Evolutionary conservation across 306 rosid species (phyloP).

Genomic region (Rosa lucieae): DNA sequence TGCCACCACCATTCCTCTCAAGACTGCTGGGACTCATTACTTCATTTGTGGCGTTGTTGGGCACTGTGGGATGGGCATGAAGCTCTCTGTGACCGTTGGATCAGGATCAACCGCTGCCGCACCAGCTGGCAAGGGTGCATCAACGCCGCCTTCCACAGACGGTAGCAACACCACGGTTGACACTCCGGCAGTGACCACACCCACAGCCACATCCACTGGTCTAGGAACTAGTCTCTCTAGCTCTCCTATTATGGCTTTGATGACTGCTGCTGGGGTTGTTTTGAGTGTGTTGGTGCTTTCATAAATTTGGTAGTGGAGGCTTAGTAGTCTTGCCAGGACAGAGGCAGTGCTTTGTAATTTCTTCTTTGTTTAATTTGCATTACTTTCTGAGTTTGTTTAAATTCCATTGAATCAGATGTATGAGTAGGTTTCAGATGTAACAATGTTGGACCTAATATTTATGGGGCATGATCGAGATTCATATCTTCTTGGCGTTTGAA

Average conservation of each 20-base stretch:
- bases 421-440: conserved; percentile 1
- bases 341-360: conserved; percentile 75
- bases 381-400: not conserved
- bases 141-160: conserved; percentile 23
- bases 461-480: not conserved
- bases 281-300: conserved; percentile 23
- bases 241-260: conserved; percentile 28
- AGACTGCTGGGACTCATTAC: conserved; percentile 70
- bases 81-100: conserved; percentile 61
- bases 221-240: conserved; percentile 28
- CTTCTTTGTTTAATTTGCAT: conserved; percentile 12
- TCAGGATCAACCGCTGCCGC: conserved; percentile 30
- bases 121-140: conserved; percentile 13
- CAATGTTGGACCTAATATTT: not conserved
- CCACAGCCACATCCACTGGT: conserved; percentile 29
- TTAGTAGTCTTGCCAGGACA: conserved; percentile 48
- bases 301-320: conserved; percentile 9
- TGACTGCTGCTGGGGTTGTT: conserved; percentile 32
- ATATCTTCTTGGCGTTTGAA: not conserved
- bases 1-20: conserved; percentile 62
- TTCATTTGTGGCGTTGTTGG: conserved; percentile 60
- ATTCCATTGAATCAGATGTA: not conserved
- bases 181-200: conserved; percentile 26
- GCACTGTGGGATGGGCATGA: conserved; percentile 87
- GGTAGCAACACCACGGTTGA: conserved; percentile 13